phyloP scores from a whole-genome alignment of 306 rosid species.

The Castanea sativa region DNA sequence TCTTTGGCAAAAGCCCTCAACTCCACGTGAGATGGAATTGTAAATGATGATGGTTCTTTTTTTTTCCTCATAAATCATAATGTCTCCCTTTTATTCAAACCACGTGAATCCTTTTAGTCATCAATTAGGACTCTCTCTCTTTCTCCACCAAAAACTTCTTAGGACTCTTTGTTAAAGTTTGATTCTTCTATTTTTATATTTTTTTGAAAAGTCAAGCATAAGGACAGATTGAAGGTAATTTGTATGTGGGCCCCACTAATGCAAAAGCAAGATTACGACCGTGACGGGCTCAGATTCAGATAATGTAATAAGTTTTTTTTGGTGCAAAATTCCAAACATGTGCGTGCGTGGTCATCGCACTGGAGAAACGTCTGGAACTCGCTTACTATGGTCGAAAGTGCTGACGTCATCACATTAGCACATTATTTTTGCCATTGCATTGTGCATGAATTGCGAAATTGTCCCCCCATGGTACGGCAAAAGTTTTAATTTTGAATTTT shows the following conservation, averaged over 20 bases:
- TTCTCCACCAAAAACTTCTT: neutral
- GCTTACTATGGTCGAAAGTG: too few species aligned
- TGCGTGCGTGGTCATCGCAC: neutral
- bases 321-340: neutral
- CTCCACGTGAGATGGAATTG: neutral
- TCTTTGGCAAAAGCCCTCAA: neutral
- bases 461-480: neutral
- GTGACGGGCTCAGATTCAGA: neutral
- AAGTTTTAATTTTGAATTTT: neutral
- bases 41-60: neutral
- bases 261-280: neutral
- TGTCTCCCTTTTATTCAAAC: conserved; percentile 2
- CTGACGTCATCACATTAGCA: too few species aligned
- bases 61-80: neutral
- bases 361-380: neutral
- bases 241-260: neutral
- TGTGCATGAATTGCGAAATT: neutral
- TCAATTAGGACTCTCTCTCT: neutral
- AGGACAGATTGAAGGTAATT: neutral
- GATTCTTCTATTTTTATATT: neutral
- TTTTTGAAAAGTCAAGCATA: conserved; percentile 2
- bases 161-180: neutral
- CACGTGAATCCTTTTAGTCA: conserved; percentile 11
- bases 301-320: neutral
- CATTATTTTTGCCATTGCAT: neutral